Evolutionary conservation across 768 basidiomycete genomes (phyloP), one percentile per base, ranked within the genome.

Genomic region (Boletus vinaceobasis): DNA sequence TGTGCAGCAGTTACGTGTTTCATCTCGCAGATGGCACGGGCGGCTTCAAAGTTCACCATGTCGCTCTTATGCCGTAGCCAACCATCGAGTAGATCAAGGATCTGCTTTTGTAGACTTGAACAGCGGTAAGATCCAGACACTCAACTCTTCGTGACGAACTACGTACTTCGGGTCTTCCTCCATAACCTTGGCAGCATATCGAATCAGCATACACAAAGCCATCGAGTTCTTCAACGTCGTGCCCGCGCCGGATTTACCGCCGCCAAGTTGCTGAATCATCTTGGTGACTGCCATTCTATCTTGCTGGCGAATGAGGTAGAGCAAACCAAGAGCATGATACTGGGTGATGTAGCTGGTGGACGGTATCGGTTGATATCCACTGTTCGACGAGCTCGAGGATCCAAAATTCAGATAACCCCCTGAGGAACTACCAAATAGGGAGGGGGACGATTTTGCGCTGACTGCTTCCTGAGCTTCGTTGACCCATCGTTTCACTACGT

Each of bases 31-130:
- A 99, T 96, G 7, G 87, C 95, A 42, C 97, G 88, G 4, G 97
- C 96, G 21, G 97, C 97, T 71, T 99, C 97, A 57, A 94, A 90
- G 74, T 98, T 98, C 67, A 99, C 97, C 96, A 98, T 99, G 70
- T 99, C 97, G 62, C 93, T 97, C 79, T 99, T 99, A 75, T 99
- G 97, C 55, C 94, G 85, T 56, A 98, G 77, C 86, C 94, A 95
- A 33, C 90, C 87, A 68, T 98, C 97, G 36, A 98, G 78, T 40
- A 97, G 80, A 60, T 98, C 97, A 49, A 93, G 77, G 82, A 98
- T 96, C 64, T 91, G 93, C 57, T 82, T 85, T 71, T 96, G 93
- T 26, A 95, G 77, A 66, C 96, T 99, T 61, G 1, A 27, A 19
- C 27, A 4, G 14, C 1, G 17, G 8, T 52, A 17, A 51, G 43